A percentile compares a stretch with the other conserved stretches of the same genome.
Evolutionary conservation across 768 basidiomycete genomes (phyloP).

Genomic region (Lactarius deliciosus): DNA sequence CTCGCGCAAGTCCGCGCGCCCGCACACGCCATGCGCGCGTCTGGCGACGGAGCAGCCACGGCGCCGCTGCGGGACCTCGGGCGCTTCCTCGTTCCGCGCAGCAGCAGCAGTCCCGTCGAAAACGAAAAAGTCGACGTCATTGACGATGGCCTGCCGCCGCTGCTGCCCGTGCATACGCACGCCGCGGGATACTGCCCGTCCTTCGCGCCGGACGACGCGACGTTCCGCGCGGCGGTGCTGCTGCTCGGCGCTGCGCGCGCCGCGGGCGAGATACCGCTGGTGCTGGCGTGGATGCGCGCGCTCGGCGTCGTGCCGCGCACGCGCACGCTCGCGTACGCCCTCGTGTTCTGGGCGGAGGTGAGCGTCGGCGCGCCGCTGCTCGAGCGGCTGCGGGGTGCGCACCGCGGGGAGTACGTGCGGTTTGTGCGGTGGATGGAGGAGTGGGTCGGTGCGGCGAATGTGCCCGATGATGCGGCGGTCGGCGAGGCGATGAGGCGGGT

Average conservation of each 20-base stretch:
- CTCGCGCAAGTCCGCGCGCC: slow-evolving; percentile 41
- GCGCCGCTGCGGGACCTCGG: slow-evolving; percentile 36
- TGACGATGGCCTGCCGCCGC: slow-evolving; percentile 16
- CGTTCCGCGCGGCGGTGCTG: slow-evolving; percentile 59
- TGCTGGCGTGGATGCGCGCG: slow-evolving; percentile 72
- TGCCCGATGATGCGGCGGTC: slow-evolving; percentile 34
- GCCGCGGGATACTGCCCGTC: slow-evolving; percentile 35
- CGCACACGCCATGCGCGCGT: slow-evolving; percentile 37
- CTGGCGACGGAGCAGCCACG: slow-evolving; percentile 30
- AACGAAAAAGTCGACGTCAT: not conserved
- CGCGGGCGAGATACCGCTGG: slow-evolving; percentile 61
- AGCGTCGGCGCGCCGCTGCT: slow-evolving; percentile 59
- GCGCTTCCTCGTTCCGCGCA: slow-evolving; percentile 31
- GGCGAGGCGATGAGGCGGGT: slow-evolving; percentile 22
- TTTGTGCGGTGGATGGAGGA: slow-evolving; percentile 35
- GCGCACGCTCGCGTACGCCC: slow-evolving; percentile 55
- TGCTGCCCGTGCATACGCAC: slow-evolving; percentile 20
- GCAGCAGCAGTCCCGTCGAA: not conserved
- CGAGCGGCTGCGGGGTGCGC: slow-evolving; percentile 41
- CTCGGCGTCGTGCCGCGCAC: slow-evolving; percentile 52
- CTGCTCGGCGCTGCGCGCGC: slow-evolving; percentile 54
- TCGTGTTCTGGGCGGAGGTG: slow-evolving; percentile 74
- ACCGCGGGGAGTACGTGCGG: slow-evolving; percentile 27
- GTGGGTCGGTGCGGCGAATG: slow-evolving; percentile 31
- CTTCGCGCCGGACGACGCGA: slow-evolving; percentile 49